Base-by-base conservation (phyloP, 2,329 filamentous ascomycete genomes). In the Pseudogymnoascus sp. region DNA sequence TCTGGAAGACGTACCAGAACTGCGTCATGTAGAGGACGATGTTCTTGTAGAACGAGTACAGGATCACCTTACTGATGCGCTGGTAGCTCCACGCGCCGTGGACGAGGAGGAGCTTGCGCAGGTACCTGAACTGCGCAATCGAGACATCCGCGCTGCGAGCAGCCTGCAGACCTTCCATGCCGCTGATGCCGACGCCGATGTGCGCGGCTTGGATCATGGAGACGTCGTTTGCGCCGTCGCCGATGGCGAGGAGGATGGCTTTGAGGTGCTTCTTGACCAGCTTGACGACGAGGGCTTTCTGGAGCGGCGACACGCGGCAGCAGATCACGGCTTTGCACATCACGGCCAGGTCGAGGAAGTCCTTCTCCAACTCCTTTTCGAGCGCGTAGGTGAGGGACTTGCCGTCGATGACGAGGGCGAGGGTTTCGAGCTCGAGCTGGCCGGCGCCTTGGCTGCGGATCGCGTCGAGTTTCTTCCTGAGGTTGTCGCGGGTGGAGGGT, bases 21-120 rank as follows among this genome's bases (percentile, higher is more conserved):
- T 99, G 96, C 65, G 96, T 99, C 89, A 99, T 93, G 78, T 97
- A 99, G 66, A 99, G 81, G 19, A 93, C 89, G 69, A 97, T 97
- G 78, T 99, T 99, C 82, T 99, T 99, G 82, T 99, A 99, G 76
- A 97, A 99, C 6, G 95, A 97, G 78, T 96, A 99, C 67, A 99
- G 77, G 71, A 99, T 97, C 65, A 96, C 92, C 78, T 96, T 96
- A 82, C 90, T 93, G 74, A 99, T 89, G 65, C 95, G 89, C 75
- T 97, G 93, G 74, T 99, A 99, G 74, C 91, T 96, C 95, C 95
- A 99, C 5, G 93, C 88, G 23, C 95, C 95, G 73, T 99, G 95
- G 10, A 99, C 95, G 26, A 99, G 83, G 28, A 97, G 83, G 63
- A 99, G 81, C 78, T 99, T 99, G 69, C 92, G 89, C 60, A 99